Evolutionary conservation across 768 basidiomycete species (phyloP), one percentile per base, ranked within the genome.

Genomic region (Pleurotus platypus): DNA sequence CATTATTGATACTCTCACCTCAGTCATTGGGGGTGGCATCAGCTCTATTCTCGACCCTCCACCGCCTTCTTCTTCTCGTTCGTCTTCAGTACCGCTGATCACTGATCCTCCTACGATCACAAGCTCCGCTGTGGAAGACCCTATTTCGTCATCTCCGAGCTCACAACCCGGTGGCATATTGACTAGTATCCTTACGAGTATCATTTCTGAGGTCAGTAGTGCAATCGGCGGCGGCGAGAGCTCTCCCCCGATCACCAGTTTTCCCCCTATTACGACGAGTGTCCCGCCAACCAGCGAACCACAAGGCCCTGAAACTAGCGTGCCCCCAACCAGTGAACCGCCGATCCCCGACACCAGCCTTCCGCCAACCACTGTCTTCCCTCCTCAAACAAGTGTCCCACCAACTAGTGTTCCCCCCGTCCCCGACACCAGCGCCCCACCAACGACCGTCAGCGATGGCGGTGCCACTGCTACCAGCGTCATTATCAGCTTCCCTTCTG

Each of bases 201-300:
- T 58, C 22, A 8, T 56, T 40, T 58, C 62, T 15, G 48, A 27
- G 24, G 50, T 59, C 26, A 53, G 46, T 24, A 53, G 57, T 37
- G 48, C 54, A 51, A 12, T 51, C 61, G 48, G 54, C 57, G 7
- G 43, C 55, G 18, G 43, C 62, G 16, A 55, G 51, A 16, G 22
- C 39, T 24, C 22, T 15, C n/a, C 16, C 4, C 43, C n/a, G 6
- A 39, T 55, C n/a, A 22, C 47, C 35, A 35, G 46, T 8, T 42
- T 24, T 3, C 16, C 20, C 22, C 49, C 57, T 9, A n/a, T 45
- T 1, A 58, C 60, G 5, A 46, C 54, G 8, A 55, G 49, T 27
- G 35, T 57, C 5, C 49, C 62, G 2, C 53, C 56, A 2, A 37
- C 58, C 9, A 51, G 43, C 16, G 57, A 27, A 27, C 24, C 45